These are phyloP conservation scores for Moricandia arvensis DNA, from an alignment of 345 rosid genomes.

Conservation along the genomic window DNA sequence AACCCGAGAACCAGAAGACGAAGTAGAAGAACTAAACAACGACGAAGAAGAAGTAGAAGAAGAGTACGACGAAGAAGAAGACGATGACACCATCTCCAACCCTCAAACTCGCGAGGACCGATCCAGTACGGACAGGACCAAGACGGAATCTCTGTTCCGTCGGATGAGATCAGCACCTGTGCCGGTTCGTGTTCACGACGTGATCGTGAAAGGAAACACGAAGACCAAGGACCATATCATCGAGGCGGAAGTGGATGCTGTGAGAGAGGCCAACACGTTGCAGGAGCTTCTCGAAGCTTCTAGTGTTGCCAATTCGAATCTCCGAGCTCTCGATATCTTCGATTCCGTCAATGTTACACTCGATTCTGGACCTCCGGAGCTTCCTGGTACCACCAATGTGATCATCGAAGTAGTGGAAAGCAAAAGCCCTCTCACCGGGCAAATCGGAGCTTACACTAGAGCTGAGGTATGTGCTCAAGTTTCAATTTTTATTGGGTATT, in stretches of 20 bases:
- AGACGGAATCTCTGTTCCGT: conserved; percentile 47
- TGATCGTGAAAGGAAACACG: conserved; percentile 68
- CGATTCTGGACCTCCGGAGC: conserved; percentile 87
- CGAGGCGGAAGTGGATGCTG: conserved; percentile 59
- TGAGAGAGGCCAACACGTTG: conserved; percentile 60
- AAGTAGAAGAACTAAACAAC: conserved; percentile 25
- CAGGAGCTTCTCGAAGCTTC: conserved; percentile 77
- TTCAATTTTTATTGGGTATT: not conserved
- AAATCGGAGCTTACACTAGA: conserved; percentile 70
- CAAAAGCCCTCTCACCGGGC: conserved; percentile 56
- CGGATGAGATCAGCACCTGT: conserved; percentile 52
- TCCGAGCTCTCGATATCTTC: conserved; percentile 68
- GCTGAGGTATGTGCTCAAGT: conserved; percentile 52
- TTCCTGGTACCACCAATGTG: conserved; percentile 85
- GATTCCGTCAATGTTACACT: conserved; percentile 78
- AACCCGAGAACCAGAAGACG: conserved; percentile 14
- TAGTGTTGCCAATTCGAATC: conserved; percentile 53
- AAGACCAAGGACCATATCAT: conserved; percentile 79
- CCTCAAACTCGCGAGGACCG: conserved; percentile 36
- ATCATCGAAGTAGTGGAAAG: conserved; percentile 70
- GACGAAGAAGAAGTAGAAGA: conserved; percentile 36
- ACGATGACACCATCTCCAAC: conserved; percentile 24
- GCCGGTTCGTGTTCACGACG: conserved; percentile 83
- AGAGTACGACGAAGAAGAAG: conserved; percentile 38
- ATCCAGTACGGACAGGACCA: conserved; percentile 29